These are phyloP conservation scores for Fusarium napiforme DNA, from an alignment of 2,329 filamentous ascomycete genomes.

Conservation along the genomic window DNA sequence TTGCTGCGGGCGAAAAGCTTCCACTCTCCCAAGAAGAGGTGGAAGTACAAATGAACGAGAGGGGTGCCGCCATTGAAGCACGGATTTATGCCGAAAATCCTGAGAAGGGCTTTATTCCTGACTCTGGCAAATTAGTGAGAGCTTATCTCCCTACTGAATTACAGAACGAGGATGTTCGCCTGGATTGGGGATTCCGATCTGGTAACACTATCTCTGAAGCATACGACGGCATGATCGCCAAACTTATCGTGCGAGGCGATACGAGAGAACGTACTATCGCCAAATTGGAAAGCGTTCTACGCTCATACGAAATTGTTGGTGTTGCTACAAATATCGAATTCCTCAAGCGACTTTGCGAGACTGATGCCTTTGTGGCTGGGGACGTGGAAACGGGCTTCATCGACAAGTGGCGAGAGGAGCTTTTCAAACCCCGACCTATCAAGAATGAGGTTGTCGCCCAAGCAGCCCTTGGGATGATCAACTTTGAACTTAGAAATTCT, in stretches of 20 bases:
- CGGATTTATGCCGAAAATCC: constrained; percentile 97
- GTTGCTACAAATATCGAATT: constrained; percentile 97
- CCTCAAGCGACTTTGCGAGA: constrained; percentile 85
- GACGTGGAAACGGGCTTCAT: constrained; percentile 98
- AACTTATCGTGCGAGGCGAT: constrained; percentile 89
- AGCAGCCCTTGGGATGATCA: constrained; percentile 81
- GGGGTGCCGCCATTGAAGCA: constrained; percentile 92
- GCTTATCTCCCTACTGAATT: constrained; percentile 75
- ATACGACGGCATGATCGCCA: constrained; percentile 99
- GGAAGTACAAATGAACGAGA: constrained; percentile 76
- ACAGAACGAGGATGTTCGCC: constrained; percentile 76
- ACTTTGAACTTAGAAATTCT: constrained; percentile 56
- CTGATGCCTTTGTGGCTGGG: constrained; percentile 83
- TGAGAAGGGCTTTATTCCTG: constrained; percentile 89
- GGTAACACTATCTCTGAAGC: constrained; percentile 93
- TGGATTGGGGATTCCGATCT: constrained; percentile 92
- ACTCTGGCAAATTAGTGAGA: constrained; percentile 88
- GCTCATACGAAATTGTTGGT: constrained; percentile 91
- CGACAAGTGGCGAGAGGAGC: constrained; percentile 81
- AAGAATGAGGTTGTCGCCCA: constrained; percentile 84
- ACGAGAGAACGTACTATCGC: constrained; percentile 84
- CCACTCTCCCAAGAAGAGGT: constrained; percentile 71
- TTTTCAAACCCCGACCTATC: constrained; percentile 74
- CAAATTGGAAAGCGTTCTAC: constrained; percentile 82
- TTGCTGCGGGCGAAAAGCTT: constrained; percentile 66